Percentiles rank a stretch among this genome's conserved stretches.
Evolutionary conservation across 495 filamentous ascomycete species (phyloP).

Genomic region (Bryoglossum gracile): DNA sequence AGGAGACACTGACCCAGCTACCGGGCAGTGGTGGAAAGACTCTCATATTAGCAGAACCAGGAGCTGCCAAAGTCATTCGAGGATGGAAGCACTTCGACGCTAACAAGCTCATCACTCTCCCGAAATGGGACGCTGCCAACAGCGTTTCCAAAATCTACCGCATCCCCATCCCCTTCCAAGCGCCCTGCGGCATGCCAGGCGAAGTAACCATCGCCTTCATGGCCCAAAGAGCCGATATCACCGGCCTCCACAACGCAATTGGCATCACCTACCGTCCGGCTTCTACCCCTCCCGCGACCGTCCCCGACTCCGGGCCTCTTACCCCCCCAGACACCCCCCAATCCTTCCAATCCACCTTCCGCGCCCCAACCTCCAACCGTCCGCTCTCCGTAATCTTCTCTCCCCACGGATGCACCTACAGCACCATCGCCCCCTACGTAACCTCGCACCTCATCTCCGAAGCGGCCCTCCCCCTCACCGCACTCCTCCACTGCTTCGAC

Average conservation of each 20-base stretch:
- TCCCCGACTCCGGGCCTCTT: background rate
- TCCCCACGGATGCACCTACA: slow-evolving; percentile 37
- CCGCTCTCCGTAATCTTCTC: slow-evolving; percentile 39
- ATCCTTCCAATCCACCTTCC: slow-evolving; percentile 23
- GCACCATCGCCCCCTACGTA: slow-evolving; percentile 37
- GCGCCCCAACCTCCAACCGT: slow-evolving; percentile 1
- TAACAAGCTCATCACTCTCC: slow-evolving; percentile 43
- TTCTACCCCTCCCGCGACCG: slow-evolving; percentile 17
- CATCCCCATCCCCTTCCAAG: slow-evolving; percentile 38
- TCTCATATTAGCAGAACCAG: slow-evolving; percentile 56
- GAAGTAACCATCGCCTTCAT: slow-evolving; percentile 61
- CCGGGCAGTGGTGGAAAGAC: slow-evolving; percentile 42
- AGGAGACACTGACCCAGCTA: slow-evolving; percentile 57
- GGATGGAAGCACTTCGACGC: slow-evolving; percentile 60
- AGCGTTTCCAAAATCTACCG: slow-evolving; percentile 25
- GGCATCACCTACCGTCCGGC: slow-evolving; percentile 64
- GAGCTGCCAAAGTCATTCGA: slow-evolving; percentile 51
- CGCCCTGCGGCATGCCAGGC: slow-evolving; percentile 41
- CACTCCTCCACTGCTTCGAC: slow-evolving; percentile 59
- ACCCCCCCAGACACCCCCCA: slow-evolving; percentile 28
- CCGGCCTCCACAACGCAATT: slow-evolving; percentile 56
- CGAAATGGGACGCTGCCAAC: slow-evolving; percentile 40
- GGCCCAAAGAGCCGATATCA: slow-evolving; percentile 51
- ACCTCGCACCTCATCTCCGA: slow-evolving; percentile 34
- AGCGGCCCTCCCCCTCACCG: slow-evolving; percentile 48